These are phyloP conservation scores for Chlorella ohadii DNA, from an alignment of 139 green algal species.

Conservation along the genomic window DNA sequence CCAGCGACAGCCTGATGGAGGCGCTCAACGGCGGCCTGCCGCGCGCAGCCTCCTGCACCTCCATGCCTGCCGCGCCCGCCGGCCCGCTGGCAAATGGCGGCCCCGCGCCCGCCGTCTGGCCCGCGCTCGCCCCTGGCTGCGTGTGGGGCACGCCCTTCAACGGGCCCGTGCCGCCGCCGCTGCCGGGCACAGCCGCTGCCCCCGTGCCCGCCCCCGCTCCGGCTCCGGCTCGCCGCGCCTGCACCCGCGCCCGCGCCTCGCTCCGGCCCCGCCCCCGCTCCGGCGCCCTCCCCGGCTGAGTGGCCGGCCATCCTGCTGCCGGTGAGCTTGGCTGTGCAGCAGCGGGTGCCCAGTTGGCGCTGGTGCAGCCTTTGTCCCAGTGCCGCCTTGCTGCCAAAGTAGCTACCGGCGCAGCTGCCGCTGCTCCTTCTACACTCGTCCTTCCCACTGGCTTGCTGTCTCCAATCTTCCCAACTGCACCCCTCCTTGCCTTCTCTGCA, in stretches of 20 bases:
- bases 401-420: too few relatives aligned
- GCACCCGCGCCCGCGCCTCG: too few relatives aligned
- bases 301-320: background rate
- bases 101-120: slow-evolving; percentile 32
- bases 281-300: background rate
- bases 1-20: slow-evolving; percentile 12
- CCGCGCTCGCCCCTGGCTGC: slow-evolving; percentile 35
- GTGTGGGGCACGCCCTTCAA: slow-evolving; percentile 52
- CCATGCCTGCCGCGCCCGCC: background rate
- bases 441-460: too few relatives aligned
- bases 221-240: background rate
- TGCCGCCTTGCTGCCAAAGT: too few relatives aligned
- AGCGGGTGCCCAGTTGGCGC: too few relatives aligned
- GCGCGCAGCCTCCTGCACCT: background rate
- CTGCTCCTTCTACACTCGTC: too few relatives aligned
- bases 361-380: too few relatives aligned
- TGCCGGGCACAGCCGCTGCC: background rate
- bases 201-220: background rate
- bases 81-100: background rate
- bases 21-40: slow-evolving; percentile 8
- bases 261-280: too few relatives aligned
- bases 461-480: background rate
- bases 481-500: background rate
- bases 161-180: slow-evolving; percentile 37
- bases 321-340: background rate